Evolutionary conservation across 208 protist genomes (phyloP), one percentile per base, ranked within the genome.

Genomic region (Trypanosoma conorhini): DNA sequence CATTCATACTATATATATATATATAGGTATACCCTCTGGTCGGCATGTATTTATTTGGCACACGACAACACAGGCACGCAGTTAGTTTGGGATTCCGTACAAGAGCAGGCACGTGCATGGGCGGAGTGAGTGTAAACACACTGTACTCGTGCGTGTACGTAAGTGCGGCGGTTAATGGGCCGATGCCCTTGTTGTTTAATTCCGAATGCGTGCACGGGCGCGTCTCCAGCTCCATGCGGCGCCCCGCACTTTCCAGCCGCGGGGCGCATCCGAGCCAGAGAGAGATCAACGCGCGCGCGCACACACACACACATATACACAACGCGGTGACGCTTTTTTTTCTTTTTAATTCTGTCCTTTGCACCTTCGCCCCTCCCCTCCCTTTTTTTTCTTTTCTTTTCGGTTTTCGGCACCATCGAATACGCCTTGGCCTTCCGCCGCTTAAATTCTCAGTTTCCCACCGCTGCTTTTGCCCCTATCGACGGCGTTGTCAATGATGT

Each of bases 401-500:
- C 15, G 5, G 15, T 51, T 51, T 51, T 15, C 46, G 46, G 46
- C 46, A 38, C 33, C 33, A 7, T 7, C 33, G 33, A 38, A 7
- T 38, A 7, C 7, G 33, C 33, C 33, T 38, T 38, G 33, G 33
- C 7, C 33, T 38, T 38, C 33, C 33, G 33, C 7, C 33, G 7
- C 33, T 35, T 67, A 67, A 0, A 67, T 28, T 26, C 42, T 67
- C 31, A 55, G 8, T 22, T 40, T 66, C 26, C 52, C 58, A 48
- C 58, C 67, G 17, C 67, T 31, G 8, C 57, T 51, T 5, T 30
- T 22, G 19, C 50, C 52, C 21, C 81, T 83, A 40, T 92, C 84
- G 12, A 92, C 48, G 13, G 81, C 71, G 55, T 74, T 82, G 13
- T 62, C 79, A n/a, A 97, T 70, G 24, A 90, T 86, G 33, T 82